Base-by-base conservation (phyloP, 208 protist species). In the Trypanosoma mega region DNA sequence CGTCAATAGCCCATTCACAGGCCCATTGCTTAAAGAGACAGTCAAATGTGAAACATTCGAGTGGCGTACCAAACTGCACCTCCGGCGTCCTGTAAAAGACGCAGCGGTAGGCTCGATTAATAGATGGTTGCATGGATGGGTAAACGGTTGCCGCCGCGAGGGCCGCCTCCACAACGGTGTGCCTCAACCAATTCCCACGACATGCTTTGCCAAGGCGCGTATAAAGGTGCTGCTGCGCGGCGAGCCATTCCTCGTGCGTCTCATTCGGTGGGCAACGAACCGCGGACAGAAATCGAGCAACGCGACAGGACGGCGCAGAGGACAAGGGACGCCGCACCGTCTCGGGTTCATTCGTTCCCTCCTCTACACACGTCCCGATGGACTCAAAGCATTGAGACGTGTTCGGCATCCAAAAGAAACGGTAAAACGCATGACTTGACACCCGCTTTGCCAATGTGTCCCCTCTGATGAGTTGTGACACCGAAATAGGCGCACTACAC, bases 321-420 rank as follows among this genome's bases (percentile, higher is more conserved):
- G n/a, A n/a, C n/a, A n/a, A n/a, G n/a, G n/a, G n/a, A n/a, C n/a
- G n/a, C n/a, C n/a, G n/a, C n/a, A n/a, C n/a, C n/a, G n/a, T 3
- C 2, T 44, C 21, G 9, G 12, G 29, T 48, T 12, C 23, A 36
- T 60, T 12, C 14, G 21, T 11, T 33, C 31, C 45, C 30, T 60
- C 27, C 31, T 80, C 60, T 12, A 74, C 20, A 37, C 39, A 74
- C n/a, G 36, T 56, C 43, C 75, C 78, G 50, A 78, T 74, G 21
- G 84, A 85, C 57, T 91, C 77, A 60, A 82, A 91, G 66, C 84
- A 91, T 14, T 53, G 55, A n/a, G 78, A 57, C 12, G 84, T 91
- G 62, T 91, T 82, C n/a, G 80, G 84, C 50, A 86, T 75, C 80
- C 84, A 91, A 79, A 82, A 91, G 45, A 85, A 85, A 24, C 80